phyloP scores from a whole-genome alignment of 805 yeast genomes.

The Spathaspora sp. region DNA sequence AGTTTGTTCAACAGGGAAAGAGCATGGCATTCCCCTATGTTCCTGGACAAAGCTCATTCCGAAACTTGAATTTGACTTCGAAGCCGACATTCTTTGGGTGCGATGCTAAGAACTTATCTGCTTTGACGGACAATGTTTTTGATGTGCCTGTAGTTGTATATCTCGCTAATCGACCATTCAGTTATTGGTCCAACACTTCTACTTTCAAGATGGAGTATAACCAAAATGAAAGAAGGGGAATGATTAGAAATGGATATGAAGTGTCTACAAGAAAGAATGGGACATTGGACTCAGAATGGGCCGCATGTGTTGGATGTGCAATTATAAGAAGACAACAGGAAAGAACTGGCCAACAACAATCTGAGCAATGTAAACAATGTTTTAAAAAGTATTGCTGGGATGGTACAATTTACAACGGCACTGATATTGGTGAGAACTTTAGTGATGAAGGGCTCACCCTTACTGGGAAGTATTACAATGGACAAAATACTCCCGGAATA shows the following conservation, averaged over 20 bases:
- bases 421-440: conserved; percentile 2
- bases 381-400: conserved; percentile 72
- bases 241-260: conserved; percentile 75
- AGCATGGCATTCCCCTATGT: conserved; percentile 71
- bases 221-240: conserved; percentile 50
- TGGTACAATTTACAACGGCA: conserved; percentile 1
- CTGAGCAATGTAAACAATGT: conserved; percentile 68
- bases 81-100: conserved; percentile 85
- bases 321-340: conserved; percentile 74
- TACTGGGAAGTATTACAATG: not conserved
- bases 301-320: conserved; percentile 80
- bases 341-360: conserved; percentile 54
- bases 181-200: conserved; percentile 66
- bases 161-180: conserved; percentile 68
- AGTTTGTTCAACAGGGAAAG: conserved; percentile 42
- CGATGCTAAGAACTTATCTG: conserved; percentile 59
- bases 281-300: conserved; percentile 66
- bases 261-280: conserved; percentile 61
- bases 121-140: conserved; percentile 30
- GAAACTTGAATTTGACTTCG: conserved; percentile 56
- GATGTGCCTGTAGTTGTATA: conserved; percentile 77
- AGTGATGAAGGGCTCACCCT: not conserved
- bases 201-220: conserved; percentile 65
- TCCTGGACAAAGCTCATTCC: conserved; percentile 64
- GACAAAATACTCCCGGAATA: not conserved